These are phyloP conservation scores for Paramyrothecium roridum DNA, from an alignment of 2,329 filamentous ascomycete species.

Conservation along the genomic window DNA sequence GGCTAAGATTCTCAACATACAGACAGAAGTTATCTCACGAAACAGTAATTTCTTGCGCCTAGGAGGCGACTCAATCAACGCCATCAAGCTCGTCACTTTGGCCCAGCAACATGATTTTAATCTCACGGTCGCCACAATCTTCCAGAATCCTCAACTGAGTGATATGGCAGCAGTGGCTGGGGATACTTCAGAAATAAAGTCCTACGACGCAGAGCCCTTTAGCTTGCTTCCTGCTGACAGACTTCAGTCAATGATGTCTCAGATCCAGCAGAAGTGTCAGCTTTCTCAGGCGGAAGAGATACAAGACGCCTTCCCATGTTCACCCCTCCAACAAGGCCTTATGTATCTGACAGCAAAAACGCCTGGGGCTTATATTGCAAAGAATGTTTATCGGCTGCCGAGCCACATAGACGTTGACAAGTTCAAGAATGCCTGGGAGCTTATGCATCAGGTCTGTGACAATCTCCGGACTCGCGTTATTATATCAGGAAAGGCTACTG, in stretches of 20 bases:
- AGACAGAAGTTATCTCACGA: slow-evolving; percentile 21
- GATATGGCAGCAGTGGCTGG: background rate
- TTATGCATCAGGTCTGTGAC: background rate
- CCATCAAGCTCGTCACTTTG: slow-evolving; percentile 12
- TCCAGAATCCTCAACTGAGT: slow-evolving; percentile 9
- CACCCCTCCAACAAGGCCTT: background rate
- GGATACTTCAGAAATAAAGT: too few species aligned
- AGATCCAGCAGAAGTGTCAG: background rate
- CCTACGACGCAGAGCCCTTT: too few species aligned
- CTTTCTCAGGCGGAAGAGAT: background rate
- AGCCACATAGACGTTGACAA: background rate
- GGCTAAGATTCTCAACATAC: slow-evolving; percentile 3
- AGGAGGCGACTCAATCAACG: slow-evolving; percentile 21
- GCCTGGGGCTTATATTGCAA: background rate
- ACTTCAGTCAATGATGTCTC: too few species aligned
- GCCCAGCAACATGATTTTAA: slow-evolving; percentile 3
- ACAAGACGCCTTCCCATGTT: slow-evolving; percentile 2
- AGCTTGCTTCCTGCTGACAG: too few species aligned
- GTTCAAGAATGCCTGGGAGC: slow-evolving; percentile 1
- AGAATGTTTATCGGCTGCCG: background rate
- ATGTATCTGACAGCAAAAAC: slow-evolving; percentile 1
- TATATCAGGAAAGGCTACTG: background rate
- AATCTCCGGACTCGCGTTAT: slow-evolving; percentile 3
- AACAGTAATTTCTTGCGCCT: slow-evolving; percentile 20
- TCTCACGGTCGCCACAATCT: slow-evolving; percentile 9